Base-by-base conservation (phyloP, 768 basidiomycete species). In the Mycena indigotica region DNA sequence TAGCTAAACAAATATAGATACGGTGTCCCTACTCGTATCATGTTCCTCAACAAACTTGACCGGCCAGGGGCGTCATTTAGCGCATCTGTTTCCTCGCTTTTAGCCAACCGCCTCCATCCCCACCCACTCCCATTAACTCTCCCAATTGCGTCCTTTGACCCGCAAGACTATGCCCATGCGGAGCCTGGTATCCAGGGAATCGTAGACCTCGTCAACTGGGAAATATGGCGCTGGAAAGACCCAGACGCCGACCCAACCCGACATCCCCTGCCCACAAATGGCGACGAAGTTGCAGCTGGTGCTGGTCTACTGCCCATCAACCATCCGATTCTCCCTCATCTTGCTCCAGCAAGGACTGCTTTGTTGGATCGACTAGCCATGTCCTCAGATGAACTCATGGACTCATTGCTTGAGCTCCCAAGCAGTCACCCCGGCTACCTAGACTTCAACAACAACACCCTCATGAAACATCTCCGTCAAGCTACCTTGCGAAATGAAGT, bases 21-120 rank as follows among this genome's bases (percentile, higher is more conserved):
- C 71, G 80, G 79, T n/a, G 93, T 95, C 4, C 73, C 82, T 1
- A 88, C 89, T 13, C 78, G 91, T 52, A 80, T 95, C 51, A 77
- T 94, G 63, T 93, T 94, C 71, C 71, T 94, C 56, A 95, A 95
- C 76, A 95, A 95, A 70, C 80, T 94, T 44, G 93, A 95, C 70
- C 84, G 93, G 49, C 83, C 93, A 25, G 93, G 93, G 30, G 89
- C 93, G 3, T 93, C 91, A 1, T 86, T 92, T 66, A 78, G 77
- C 56, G 78, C 83, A 4, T 91, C 92, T 0, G 62, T 93, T 5
- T 64, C 79, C n/a, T 94, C 93, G 26, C 72, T 93, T 30, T 77
- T 93, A 12, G 73, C 80, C n/a, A 83, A 93, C 70, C 80, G 85
- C 32, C 78, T 95, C 35, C 93, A 95, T 65, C 82, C 85, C 2